phyloP scores from a whole-genome alignment of 75 land plant species.

The Cupressus sempervirens region DNA sequence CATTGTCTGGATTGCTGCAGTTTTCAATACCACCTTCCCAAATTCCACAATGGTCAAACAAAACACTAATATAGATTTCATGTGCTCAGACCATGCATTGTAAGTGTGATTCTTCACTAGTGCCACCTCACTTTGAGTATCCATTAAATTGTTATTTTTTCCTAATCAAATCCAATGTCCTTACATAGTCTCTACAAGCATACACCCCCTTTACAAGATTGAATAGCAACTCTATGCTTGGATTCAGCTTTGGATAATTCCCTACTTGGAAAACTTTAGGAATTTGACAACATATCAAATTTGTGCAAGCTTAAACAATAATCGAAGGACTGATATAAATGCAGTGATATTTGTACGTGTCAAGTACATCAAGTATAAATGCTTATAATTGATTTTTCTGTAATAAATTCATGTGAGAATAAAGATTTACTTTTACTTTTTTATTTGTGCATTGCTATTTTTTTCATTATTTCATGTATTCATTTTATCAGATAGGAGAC shows the following conservation, averaged over 20 bases:
- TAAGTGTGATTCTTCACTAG: neutral
- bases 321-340: too few species aligned
- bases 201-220: neutral
- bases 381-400: too few species aligned
- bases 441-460: too few species aligned
- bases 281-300: too few species aligned
- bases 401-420: too few species aligned
- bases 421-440: too few species aligned
- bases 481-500: too few species aligned
- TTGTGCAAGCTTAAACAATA: too few species aligned
- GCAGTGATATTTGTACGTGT: too few species aligned
- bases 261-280: too few species aligned
- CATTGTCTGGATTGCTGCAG: neutral
- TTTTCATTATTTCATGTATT: too few species aligned
- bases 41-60: neutral
- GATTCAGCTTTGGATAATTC: neutral
- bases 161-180: neutral
- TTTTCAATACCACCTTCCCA: neutral
- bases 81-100: neutral
- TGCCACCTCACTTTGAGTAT: neutral
- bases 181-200: neutral
- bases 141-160: neutral
- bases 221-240: neutral
- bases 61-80: neutral
- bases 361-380: too few species aligned